Evolutionary conservation across 306 rosid genomes (phyloP).

Genomic region (Neltuma alba): DNA sequence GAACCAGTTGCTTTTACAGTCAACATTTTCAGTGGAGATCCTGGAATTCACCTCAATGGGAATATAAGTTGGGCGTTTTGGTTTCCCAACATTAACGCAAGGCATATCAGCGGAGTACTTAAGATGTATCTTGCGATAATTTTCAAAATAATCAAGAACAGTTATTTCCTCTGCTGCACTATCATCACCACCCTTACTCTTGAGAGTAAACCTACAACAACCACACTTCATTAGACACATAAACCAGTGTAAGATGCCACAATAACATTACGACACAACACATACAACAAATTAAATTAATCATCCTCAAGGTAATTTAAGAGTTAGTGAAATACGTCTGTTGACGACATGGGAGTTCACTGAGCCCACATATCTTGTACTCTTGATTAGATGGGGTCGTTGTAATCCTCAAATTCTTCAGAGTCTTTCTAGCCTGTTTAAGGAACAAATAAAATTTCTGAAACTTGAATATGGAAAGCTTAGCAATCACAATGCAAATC

Average conservation of each 20-base stretch:
- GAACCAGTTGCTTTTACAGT: neutral
- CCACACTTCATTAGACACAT: neutral
- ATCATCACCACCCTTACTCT: conserved; percentile 57
- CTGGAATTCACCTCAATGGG: conserved; percentile 74
- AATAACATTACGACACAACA: neutral
- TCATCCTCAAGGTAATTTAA: neutral
- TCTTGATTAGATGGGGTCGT: conserved; percentile 73
- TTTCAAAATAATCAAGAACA: conserved; percentile 80
- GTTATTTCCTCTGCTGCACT: conserved; percentile 54
- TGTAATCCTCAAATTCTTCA: conserved; percentile 84
- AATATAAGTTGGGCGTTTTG: conserved; percentile 83
- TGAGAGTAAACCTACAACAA: conserved; percentile 70
- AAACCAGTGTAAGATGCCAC: conserved; percentile 8
- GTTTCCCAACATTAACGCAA: conserved; percentile 93
- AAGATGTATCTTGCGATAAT: conserved; percentile 61
- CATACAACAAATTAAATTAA: neutral
- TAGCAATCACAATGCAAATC: neutral
- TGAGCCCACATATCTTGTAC: conserved; percentile 78
- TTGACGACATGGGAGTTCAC: conserved; percentile 78
- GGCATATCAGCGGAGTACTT: conserved; percentile 81
- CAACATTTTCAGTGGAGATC: conserved; percentile 21
- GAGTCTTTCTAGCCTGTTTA: conserved; percentile 76
- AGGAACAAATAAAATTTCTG: neutral
- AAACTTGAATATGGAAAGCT: neutral
- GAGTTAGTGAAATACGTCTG: conserved; percentile 57